Base-by-base conservation (phyloP, 352 stramenopile species). In the Peronospora farinosa region DNA sequence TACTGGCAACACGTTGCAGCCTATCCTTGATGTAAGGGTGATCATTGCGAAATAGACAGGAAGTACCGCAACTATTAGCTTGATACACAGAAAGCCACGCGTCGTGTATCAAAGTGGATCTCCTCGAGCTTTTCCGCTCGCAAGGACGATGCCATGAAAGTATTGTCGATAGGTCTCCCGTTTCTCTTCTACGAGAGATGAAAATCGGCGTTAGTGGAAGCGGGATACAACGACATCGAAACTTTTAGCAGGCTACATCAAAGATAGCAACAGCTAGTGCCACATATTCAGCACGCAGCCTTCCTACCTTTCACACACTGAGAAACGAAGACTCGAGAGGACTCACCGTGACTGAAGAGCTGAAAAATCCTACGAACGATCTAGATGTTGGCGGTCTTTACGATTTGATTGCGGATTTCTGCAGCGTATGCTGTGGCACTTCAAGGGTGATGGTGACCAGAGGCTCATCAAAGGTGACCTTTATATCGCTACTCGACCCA, bases 101-200 rank as follows among this genome's bases (percentile, higher is more conserved):
- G 83, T 2, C 78, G 80, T n/a, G 83, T 91, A 23, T 88, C 74
- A 27, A 93, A 93, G 50, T 93, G 83, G 83, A 86, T 92, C 47
- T 85, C 68, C 3, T 79, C 80, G 17, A 91, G 78, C 33, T 90
- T 93, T 19, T 78, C 78, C 6, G 81, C 68, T 10, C 66, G 69
- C 3, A 76, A 77, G 12, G 77, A 89, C 7, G 78, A 93, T 25
- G 75, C 80, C 1, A 89, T 91, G 74, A 88, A 89, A 38, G 78
- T 94, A 9, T 48, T 94, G 4, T 92, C 77, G 0, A 69, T 94
- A 5, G 84, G 92, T 48, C 54, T 92, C 3, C 84, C 84, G 11
- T 94, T 92, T 31, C 65, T 1, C 51, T 92, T 30, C 65, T 91
- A 51, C 81, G 84, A 1, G 84, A 92, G 31, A 68, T 92, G 57